Evolutionary conservation across 495 filamentous ascomycete species (phyloP).

Genomic region (Hypoxylon lienhwacheense): DNA sequence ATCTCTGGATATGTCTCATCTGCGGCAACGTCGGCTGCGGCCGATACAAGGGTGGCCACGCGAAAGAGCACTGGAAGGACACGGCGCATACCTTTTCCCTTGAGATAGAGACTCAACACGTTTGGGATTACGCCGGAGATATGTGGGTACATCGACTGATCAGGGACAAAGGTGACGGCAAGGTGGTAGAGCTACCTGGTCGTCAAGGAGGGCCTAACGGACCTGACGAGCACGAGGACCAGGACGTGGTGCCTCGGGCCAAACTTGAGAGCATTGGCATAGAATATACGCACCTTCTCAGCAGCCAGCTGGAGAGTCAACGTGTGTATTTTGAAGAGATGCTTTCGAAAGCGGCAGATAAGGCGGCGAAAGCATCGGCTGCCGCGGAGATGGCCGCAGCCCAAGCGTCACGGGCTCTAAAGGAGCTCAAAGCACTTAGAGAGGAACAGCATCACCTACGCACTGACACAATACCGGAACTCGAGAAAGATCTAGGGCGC

Average conservation of each 20-base stretch:
- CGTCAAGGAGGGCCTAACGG: slow-evolving; percentile 31
- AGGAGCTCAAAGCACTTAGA: slow-evolving; percentile 54
- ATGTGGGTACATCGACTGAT: slow-evolving; percentile 95
- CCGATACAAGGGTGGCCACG: slow-evolving; percentile 90
- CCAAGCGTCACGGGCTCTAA: slow-evolving; percentile 55
- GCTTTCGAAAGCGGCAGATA: slow-evolving; percentile 87
- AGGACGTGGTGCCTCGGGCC: slow-evolving; percentile 79
- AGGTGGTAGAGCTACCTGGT: slow-evolving; percentile 79
- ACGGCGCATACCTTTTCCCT: slow-evolving; percentile 88
- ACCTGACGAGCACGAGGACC: slow-evolving; percentile 41
- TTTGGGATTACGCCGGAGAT: slow-evolving; percentile 97
- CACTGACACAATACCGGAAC: slow-evolving; percentile 59
- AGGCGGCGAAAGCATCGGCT: slow-evolving; percentile 72
- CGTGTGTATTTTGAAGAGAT: slow-evolving; percentile 93
- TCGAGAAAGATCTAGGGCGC: slow-evolving; percentile 72
- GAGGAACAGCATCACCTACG: slow-evolving; percentile 58
- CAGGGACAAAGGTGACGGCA: slow-evolving; percentile 85
- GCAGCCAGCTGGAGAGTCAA: slow-evolving; percentile 87
- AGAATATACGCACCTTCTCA: slow-evolving; percentile 93
- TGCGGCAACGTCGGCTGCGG: slow-evolving; percentile 94
- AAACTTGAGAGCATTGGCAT: slow-evolving; percentile 91
- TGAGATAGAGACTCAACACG: slow-evolving; percentile 87
- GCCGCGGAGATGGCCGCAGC: slow-evolving; percentile 64
- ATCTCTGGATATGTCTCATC: slow-evolving; percentile 94
- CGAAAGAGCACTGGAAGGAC: slow-evolving; percentile 89